Evolutionary conservation across 1,139 yeast genomes (phyloP).

Genomic region (Blastobotrys raffinosifermentans): DNA sequence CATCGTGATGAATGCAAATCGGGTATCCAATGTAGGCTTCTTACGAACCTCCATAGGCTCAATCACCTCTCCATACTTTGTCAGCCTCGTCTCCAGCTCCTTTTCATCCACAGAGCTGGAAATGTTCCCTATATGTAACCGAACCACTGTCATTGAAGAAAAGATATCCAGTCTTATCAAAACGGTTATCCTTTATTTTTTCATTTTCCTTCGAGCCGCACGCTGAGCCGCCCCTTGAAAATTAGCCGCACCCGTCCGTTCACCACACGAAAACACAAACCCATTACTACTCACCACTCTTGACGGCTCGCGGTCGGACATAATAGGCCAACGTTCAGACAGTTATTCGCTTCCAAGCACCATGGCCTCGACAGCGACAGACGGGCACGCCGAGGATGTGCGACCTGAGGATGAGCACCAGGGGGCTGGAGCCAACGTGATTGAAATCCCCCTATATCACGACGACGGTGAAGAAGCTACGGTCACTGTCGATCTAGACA

Average conservation of each 20-base stretch:
- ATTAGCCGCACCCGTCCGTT: too few species aligned
- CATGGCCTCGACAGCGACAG: not conserved
- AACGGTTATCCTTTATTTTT: too few species aligned
- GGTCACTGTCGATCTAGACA: slow-evolving; percentile 39
- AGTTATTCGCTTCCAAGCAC: too few species aligned
- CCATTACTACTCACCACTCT: too few species aligned
- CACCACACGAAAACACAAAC: too few species aligned
- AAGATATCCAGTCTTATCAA: too few species aligned
- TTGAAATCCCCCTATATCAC: slow-evolving; percentile 36
- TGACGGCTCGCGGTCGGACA: too few species aligned
- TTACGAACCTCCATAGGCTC: slow-evolving; percentile 44
- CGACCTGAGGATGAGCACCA: slow-evolving; percentile 13
- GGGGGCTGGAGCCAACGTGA: slow-evolving; percentile 21
- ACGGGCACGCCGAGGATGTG: slow-evolving; percentile 7
- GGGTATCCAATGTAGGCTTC: slow-evolving; percentile 44
- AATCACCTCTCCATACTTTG: slow-evolving; percentile 44
- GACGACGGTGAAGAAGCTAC: slow-evolving; percentile 34
- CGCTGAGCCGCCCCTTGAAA: too few species aligned
- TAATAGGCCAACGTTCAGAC: too few species aligned
- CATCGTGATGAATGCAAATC: slow-evolving; percentile 65
- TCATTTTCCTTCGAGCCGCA: too few species aligned
- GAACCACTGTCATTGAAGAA: too few species aligned
- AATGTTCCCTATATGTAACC: slow-evolving; percentile 68
- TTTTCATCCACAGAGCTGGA: slow-evolving; percentile 46
- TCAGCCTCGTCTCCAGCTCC: slow-evolving; percentile 44